phyloP scores from a whole-genome alignment of 768 basidiomycete species.

The Omphalotus guepiniiformis region DNA sequence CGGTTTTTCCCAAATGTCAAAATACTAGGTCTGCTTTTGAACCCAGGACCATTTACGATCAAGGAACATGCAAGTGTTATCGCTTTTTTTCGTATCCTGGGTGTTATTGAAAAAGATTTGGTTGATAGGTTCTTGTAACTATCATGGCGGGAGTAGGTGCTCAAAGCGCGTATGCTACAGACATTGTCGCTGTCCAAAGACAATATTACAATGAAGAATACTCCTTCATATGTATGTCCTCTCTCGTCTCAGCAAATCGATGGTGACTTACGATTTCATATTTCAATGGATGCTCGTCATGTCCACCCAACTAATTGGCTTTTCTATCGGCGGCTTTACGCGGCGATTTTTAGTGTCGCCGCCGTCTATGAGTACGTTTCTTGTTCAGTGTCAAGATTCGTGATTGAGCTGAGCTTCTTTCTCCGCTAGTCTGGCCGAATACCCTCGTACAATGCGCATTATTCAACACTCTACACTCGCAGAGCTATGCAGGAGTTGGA shows the following conservation, averaged over 20 bases:
- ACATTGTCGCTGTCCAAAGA: constrained; percentile 64
- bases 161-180: constrained; percentile 65
- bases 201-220: constrained; percentile 61
- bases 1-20: constrained; percentile 47
- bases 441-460: constrained; percentile 67
- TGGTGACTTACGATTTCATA: constrained; percentile 14
- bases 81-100: not conserved
- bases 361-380: constrained; percentile 35
- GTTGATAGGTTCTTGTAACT: constrained; percentile 35
- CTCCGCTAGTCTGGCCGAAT: constrained; percentile 63
- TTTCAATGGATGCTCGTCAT: constrained; percentile 74
- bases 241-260: constrained; percentile 7
- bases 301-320: constrained; percentile 67
- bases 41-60: constrained; percentile 74
- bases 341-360: constrained; percentile 72
- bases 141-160: constrained; percentile 57
- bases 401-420: not conserved
- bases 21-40: constrained; percentile 58
- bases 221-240: constrained; percentile 49
- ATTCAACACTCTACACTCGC: constrained; percentile 75
- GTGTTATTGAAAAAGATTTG: too few relatives aligned
- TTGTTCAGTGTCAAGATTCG: not conserved
- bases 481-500: constrained; percentile 60
- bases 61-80: constrained; percentile 62
- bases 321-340: constrained; percentile 70